Conservation (phyloP, 148 eudicot species). For the Chenopodium quinoa region DNA sequence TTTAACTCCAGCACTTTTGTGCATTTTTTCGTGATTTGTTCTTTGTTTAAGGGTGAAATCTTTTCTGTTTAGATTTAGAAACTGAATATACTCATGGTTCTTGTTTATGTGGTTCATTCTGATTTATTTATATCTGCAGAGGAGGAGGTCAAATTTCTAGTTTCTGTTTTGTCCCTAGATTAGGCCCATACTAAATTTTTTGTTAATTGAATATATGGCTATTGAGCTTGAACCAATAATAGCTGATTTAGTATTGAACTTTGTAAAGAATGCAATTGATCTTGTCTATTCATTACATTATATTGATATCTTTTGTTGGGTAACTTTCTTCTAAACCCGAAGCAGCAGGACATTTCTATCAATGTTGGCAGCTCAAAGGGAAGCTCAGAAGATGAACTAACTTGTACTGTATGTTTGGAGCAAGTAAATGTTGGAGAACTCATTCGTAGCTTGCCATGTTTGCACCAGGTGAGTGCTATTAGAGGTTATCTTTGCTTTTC, state of each 20-base stretch:
- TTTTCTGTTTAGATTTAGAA: not conserved
- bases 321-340: conserved; percentile 33
- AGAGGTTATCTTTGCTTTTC: not conserved
- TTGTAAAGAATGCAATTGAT: not conserved
- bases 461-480: conserved; percentile 69
- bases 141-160: not conserved
- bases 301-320: conserved; percentile 3
- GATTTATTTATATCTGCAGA: not conserved
- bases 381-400: conserved; percentile 65
- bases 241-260: not conserved
- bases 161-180: not conserved
- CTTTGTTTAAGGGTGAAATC: not conserved
- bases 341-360: conserved; percentile 51
- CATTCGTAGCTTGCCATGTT: conserved; percentile 88
- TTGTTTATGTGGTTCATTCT: not conserved
- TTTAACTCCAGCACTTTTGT: not conserved
- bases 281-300: not conserved
- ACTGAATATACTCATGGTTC: too few species aligned
- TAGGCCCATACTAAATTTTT: not conserved
- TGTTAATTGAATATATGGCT: not conserved
- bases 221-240: not conserved
- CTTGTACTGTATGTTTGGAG: conserved; percentile 95
- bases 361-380: conserved; percentile 39
- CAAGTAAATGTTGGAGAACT: conserved; percentile 79
- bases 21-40: not conserved